Percentiles rank a stretch among this genome's conserved stretches.
phyloP scores from a whole-genome alignment of 2,329 filamentous ascomycete genomes.

The Graphilbum ipis-grandicollis region DNA sequence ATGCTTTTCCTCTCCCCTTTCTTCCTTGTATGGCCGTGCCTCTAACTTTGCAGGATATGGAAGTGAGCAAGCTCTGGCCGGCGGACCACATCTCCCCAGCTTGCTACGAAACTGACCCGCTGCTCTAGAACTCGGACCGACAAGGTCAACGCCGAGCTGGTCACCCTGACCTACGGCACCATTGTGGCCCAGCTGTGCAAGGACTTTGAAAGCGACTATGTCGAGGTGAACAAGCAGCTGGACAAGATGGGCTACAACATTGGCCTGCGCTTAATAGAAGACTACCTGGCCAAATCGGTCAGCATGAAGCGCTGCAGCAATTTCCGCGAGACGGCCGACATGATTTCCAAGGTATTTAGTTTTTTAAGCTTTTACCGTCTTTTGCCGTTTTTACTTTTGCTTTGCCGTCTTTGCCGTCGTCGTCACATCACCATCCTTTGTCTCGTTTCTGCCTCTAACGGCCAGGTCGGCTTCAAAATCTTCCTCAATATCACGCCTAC shows the following conservation, averaged over 20 bases:
- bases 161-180: constrained; percentile 93
- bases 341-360: constrained; percentile 62
- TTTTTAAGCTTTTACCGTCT: constrained; percentile 3
- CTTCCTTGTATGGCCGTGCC: constrained; percentile 7
- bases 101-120: not conserved
- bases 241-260: constrained; percentile 99
- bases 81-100: not conserved
- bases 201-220: constrained; percentile 87
- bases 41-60: constrained; percentile 49
- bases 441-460: too few species aligned
- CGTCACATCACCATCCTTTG: too few species aligned
- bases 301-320: constrained; percentile 77
- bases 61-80: constrained; percentile 48
- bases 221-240: constrained; percentile 90
- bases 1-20: constrained; percentile 14
- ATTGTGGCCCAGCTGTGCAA: constrained; percentile 94
- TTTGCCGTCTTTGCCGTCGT: not conserved
- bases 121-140: constrained; percentile 59
- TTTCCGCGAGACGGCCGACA: constrained; percentile 90
- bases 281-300: constrained; percentile 91
- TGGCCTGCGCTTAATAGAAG: constrained; percentile 84
- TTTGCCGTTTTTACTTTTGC: not conserved
- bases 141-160: constrained; percentile 95
- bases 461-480: constrained; percentile 91
- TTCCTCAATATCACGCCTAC: constrained; percentile 93